A percentile compares a stretch with the other conserved stretches of the same genome.
These are phyloP conservation scores for Sphenostylis stenocarpa DNA, from an alignment of 306 rosid species.

Conservation along the genomic window DNA sequence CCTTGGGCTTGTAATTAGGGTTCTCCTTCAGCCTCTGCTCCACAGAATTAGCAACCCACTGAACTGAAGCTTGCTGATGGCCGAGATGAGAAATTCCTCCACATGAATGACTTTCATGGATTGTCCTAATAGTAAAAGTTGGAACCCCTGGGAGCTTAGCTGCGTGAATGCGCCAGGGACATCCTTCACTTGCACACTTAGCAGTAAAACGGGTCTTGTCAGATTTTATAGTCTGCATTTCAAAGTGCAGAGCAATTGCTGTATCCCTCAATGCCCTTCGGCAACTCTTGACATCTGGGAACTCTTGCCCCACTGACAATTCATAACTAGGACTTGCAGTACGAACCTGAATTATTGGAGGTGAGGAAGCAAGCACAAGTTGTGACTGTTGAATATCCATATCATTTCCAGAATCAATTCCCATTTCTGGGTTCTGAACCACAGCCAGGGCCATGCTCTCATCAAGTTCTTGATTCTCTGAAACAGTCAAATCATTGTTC, in stretches of 20 bases:
- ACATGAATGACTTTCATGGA: conserved; percentile 69
- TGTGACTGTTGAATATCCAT: conserved; percentile 50
- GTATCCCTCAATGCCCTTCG: conserved; percentile 85
- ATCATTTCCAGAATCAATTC: conserved; percentile 57
- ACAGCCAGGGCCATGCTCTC: conserved; percentile 60
- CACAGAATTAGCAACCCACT: conserved; percentile 85
- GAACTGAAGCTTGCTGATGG: conserved; percentile 89
- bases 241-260: conserved; percentile 79
- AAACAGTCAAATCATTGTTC: conserved; percentile 61
- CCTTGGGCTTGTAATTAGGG: conserved; percentile 84
- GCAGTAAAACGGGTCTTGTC: conserved; percentile 91
- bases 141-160: conserved; percentile 91
- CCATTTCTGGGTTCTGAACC: conserved; percentile 64
- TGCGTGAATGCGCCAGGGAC: conserved; percentile 91
- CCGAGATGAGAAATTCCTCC: conserved; percentile 86
- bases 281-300: conserved; percentile 84
- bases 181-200: conserved; percentile 80
- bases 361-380: conserved; percentile 32
- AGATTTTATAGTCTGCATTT: conserved; percentile 81
- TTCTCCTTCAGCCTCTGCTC: conserved; percentile 76
- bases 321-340: conserved; percentile 55
- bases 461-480: conserved; percentile 71
- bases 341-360: conserved; percentile 59
- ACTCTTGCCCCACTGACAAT: conserved; percentile 72
- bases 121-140: conserved; percentile 77